phyloP scores from a whole-genome alignment of 176 grass and related monocot species.

The Carex myosuroides region DNA sequence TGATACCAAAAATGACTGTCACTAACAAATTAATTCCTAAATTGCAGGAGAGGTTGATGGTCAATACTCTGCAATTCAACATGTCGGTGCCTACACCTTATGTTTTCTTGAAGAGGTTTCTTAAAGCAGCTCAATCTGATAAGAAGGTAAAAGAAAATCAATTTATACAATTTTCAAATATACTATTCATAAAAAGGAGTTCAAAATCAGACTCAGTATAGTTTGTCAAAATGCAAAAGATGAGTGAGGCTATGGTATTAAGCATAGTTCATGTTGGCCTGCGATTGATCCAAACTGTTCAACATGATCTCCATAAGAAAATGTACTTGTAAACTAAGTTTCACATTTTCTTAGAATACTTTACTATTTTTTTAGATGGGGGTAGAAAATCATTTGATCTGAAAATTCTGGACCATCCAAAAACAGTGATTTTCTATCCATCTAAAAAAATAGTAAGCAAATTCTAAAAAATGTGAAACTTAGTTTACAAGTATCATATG shows the following conservation, averaged over 20 bases:
- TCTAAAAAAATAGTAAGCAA: no score
- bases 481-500: no score
- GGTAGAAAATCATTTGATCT: no score
- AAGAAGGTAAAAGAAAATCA: constrained; percentile 44
- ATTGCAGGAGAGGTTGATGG: constrained; percentile 69
- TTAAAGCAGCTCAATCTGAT: constrained; percentile 67
- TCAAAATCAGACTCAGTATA: not conserved
- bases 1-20: constrained; percentile 29
- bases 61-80: constrained; percentile 63
- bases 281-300: no score
- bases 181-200: not conserved
- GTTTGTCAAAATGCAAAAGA: not conserved
- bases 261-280: no score
- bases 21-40: constrained; percentile 24
- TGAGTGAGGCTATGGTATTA: not conserved
- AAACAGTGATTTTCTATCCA: no score
- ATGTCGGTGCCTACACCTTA: constrained; percentile 88
- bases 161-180: not conserved
- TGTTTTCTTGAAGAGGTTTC: constrained; percentile 82
- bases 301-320: no score
- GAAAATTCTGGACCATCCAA: no score
- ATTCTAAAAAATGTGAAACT: no score
- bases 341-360: no score
- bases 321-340: no score
- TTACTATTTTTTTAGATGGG: no score